Evolutionary conservation across 1,284 basidiomycete species (phyloP).

Genomic region (Austroboletus novae-zelandiae): DNA sequence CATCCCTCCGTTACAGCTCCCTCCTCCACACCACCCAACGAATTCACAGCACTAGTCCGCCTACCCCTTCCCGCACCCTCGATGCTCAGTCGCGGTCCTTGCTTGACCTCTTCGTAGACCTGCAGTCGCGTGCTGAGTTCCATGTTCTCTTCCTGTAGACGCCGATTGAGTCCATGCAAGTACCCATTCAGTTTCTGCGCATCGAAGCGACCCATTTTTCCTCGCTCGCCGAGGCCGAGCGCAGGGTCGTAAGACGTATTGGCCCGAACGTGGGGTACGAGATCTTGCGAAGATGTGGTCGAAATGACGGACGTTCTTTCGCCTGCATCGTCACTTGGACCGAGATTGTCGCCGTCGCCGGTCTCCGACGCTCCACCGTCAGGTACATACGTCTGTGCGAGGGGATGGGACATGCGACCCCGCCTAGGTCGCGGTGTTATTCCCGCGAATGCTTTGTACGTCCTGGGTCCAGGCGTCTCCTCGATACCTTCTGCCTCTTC

Average conservation of each 20-base stretch:
- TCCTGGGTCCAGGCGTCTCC: slow-evolving; percentile 22
- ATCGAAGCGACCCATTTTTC: slow-evolving; percentile 72
- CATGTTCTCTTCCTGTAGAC: slow-evolving; percentile 81
- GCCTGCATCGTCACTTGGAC: slow-evolving; percentile 27
- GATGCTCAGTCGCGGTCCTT: slow-evolving; percentile 20
- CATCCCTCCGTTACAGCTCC: slow-evolving; percentile 57
- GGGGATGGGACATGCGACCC: slow-evolving; percentile 56
- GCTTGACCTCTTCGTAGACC: slow-evolving; percentile 41
- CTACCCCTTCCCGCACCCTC: slow-evolving; percentile 31
- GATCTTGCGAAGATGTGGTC: slow-evolving; percentile 79
- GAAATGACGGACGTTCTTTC: slow-evolving; percentile 69
- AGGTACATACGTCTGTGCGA: slow-evolving; percentile 42
- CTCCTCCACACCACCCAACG: slow-evolving; percentile 58
- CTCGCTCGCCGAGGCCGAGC: slow-evolving; percentile 64
- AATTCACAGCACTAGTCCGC: slow-evolving; percentile 49
- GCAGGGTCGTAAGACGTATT: slow-evolving; percentile 84
- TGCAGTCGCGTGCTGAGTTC: slow-evolving; percentile 49
- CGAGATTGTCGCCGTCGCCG: slow-evolving; percentile 13
- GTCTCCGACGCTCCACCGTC: slow-evolving; percentile 18
- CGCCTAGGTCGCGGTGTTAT: slow-evolving; percentile 56
- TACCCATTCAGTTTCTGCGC: slow-evolving; percentile 79
- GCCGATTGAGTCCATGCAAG: slow-evolving; percentile 75
- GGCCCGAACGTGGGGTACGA: slow-evolving; percentile 73
- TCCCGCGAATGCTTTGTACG: slow-evolving; percentile 56
- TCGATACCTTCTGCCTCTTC: slow-evolving; percentile 18